Evolutionary conservation across 805 yeast species (phyloP), one percentile per base, ranked within the genome.

Genomic region (Lipomyces lipofer): DNA sequence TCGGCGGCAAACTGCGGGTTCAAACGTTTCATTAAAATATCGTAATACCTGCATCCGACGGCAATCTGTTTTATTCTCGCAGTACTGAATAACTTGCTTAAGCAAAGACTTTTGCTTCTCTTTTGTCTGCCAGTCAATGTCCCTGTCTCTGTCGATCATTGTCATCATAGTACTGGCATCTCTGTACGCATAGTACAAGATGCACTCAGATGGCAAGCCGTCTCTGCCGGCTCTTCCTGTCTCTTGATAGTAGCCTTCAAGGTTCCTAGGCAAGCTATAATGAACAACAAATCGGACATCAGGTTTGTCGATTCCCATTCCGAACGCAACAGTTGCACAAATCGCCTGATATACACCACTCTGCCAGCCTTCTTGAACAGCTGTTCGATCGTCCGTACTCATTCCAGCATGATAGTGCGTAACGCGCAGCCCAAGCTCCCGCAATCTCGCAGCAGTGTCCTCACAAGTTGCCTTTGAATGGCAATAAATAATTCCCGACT

Each of bases 151-250:
- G 54, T 83, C 83, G 42, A 94, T 90, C 82, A 89, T 79, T 15
- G 82, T 75, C 68, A 86, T 90, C 43, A 94, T 71, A 27, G 82
- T 73, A 53, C 90, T 74, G 0, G 92, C 95, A 71, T 92, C 99
- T 56, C 79, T 79, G 71, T 85, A 85, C 9, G 84, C 79, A 69
- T 86, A 94, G 64, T 81, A 92, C 79, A 92, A 78, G 12, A 89
- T 78, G 71, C 98, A 94, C 53, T 83, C 85, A 1, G 96, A 86
- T 42, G 75, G 80, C 6, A 79, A 72, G 0, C 99, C 98, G 73
- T 94, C 99, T 73, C 99, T 81, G 4, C 99, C 99, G 3, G 98
- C 99, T 71, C 99, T 82, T 6, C 99, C 99, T 1, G 98, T 91
- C 69, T 94, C 99, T 70, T 94, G 99, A 66, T 94, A 94, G 69